phyloP scores from a whole-genome alignment of 169 alveolate species.

The Plasmodium vinckei region DNA sequence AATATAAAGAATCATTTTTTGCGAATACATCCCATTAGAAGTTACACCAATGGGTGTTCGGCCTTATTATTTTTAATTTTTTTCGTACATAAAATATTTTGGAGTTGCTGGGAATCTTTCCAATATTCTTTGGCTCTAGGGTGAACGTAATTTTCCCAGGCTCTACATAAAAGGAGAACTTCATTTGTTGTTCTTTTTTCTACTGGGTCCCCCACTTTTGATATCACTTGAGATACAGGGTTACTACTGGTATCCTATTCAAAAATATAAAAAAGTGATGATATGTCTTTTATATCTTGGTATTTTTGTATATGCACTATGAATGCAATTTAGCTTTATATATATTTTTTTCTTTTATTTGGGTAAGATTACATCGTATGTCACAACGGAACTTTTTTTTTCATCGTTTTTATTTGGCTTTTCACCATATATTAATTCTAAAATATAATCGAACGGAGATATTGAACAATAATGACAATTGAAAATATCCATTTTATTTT shows the following conservation, averaged over 20 bases:
- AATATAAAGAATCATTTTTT: neutral
- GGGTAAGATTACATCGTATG: constrained; percentile 59
- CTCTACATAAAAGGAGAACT: constrained; percentile 86
- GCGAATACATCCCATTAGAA: neutral
- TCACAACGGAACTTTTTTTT: constrained; percentile 58
- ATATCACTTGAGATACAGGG: constrained; percentile 61
- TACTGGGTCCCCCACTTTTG: constrained; percentile 78
- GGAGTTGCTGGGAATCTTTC: constrained; percentile 89
- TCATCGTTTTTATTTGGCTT: constrained; percentile 60
- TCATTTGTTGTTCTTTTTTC: constrained; percentile 92
- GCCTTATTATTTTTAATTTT: neutral
- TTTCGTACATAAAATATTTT: constrained; percentile 86
- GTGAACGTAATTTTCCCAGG: constrained; percentile 94
- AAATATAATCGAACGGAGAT: constrained; percentile 68
- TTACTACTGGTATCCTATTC: constrained; percentile 75
- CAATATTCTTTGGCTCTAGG: constrained; percentile 93
- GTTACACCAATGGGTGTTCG: neutral
- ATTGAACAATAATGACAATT: constrained; percentile 74
- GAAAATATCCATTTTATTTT: constrained; percentile 66
- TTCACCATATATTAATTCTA: constrained; percentile 73
- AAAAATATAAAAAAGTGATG: neutral
- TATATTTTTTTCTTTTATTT: constrained; percentile 17
- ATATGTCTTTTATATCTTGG: neutral
- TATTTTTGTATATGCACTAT: neutral
- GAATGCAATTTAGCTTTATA: neutral